Evolutionary conservation across 352 stramenopile genomes (phyloP), one percentile per base, ranked within the genome.

Genomic region (Pythium folliculosum): DNA sequence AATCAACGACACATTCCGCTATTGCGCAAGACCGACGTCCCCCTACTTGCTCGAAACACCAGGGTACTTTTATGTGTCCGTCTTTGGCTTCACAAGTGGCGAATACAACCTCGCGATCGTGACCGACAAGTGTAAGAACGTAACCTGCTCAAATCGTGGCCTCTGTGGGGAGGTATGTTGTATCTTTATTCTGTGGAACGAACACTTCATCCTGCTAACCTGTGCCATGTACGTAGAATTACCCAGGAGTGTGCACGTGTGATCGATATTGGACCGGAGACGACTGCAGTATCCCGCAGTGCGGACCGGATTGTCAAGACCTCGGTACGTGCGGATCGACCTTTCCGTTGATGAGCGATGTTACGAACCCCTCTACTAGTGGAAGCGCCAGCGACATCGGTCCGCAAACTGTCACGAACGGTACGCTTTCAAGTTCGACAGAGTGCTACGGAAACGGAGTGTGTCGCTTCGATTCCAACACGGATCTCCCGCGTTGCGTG

Each of bases 371-470:
- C 30, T 19, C 30, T n/a, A 47, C 38, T 1, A 63, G 56, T 22
- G 56, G 56, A 12, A 63, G 56, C 56, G 54, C 56, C 12, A 32
- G 40, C 21, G 38, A 22, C 19, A 35, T 27, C 16, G 27, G 27
- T 47, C 27, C 47, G 9, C 8, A 19, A 32, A 37, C 19, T 43
- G 10, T 2, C 14, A 17, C 35, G 16, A 52, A 56, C 16, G 52
- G 22, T 2, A 67, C 67, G 6, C 53, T 93, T 19, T 80, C 78
- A 1, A 88, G 71, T 43, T 89, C 78, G 0, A 86, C 85, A 14
- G 82, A 91, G 48, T 94, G 85, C 63, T 94, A 84, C 55, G 83
- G 85, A 7, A 91, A 94, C 40, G 85, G 85, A 19, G 77, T 87
- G 16, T 94, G 85, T 30, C 67, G 74, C 49, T 58, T 84, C 21